These are phyloP conservation scores for Zasmidium cellare DNA, from an alignment of 2,329 filamentous ascomycete species.

Conservation along the genomic window DNA sequence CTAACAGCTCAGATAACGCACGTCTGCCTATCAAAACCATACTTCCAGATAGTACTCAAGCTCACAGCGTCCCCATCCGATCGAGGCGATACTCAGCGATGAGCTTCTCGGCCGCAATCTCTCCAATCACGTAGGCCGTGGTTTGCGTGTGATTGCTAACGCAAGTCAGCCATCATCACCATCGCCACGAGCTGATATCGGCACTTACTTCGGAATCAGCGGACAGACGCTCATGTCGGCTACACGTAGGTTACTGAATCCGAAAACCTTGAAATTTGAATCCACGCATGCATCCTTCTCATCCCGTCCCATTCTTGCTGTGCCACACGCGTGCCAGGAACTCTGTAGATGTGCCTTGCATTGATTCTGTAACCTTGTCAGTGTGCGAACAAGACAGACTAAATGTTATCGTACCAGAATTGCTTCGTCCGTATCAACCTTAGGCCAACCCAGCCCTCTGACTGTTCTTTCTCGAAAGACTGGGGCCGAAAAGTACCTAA, in stretches of 20 bases:
- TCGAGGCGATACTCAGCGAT: conserved; percentile 11
- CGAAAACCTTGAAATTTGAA: conserved; percentile 4
- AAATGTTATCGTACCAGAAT: no score
- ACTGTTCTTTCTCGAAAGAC: conserved; percentile 4
- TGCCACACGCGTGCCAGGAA: conserved; percentile 8
- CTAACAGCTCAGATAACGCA: neutral
- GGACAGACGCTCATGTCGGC: conserved; percentile 9
- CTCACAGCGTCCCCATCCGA: neutral
- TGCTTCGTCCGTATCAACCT: conserved; percentile 5
- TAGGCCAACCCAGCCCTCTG: conserved; percentile 2
- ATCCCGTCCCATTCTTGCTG: conserved; percentile 5
- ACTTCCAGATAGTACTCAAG: neutral
- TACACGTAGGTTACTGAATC: conserved; percentile 5
- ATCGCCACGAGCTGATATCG: neutral
- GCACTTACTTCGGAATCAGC: conserved; percentile 1
- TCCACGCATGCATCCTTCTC: conserved; percentile 4
- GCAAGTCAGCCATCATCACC: neutral
- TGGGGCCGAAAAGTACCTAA: conserved; percentile 6
- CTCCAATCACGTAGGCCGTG: conserved; percentile 14
- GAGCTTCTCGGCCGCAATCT: conserved; percentile 16
- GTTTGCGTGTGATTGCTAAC: conserved; percentile 11
- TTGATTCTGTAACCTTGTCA: neutral
- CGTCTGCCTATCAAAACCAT: neutral
- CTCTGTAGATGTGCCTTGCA: neutral
- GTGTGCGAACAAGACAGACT: no score